These are phyloP conservation scores for Diaporthe longicolla DNA, from an alignment of 2,329 filamentous ascomycete species.

Conservation along the genomic window DNA sequence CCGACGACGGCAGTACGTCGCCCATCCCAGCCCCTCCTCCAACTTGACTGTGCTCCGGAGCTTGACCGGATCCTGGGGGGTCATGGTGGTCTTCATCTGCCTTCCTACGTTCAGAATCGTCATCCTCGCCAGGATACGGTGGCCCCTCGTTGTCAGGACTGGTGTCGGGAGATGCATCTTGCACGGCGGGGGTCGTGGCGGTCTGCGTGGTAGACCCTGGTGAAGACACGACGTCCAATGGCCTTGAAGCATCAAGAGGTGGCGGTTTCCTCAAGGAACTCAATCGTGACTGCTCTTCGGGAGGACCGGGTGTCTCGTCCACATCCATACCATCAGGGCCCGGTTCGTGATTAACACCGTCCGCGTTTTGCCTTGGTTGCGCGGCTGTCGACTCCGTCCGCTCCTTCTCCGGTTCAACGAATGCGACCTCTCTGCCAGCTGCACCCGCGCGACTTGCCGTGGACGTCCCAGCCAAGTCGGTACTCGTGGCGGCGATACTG, in stretches of 20 bases:
- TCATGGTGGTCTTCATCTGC: conserved; percentile 48
- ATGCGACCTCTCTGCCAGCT: conserved; percentile 37
- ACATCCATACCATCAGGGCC: conserved; percentile 41
- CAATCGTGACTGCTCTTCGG: conserved; percentile 48
- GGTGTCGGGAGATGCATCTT: conserved; percentile 79
- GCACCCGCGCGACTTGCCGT: conserved; percentile 15
- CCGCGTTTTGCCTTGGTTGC: conserved; percentile 4
- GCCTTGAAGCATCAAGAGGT: conserved; percentile 53
- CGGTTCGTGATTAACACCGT: conserved; percentile 45
- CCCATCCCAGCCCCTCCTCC: conserved; percentile 36
- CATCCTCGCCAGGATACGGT: conserved; percentile 65
- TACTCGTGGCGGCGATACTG: conserved; percentile 10
- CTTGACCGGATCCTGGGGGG: conserved; percentile 40
- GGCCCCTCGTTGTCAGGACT: conserved; percentile 79
- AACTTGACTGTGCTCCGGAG: conserved; percentile 42
- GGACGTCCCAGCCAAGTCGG: background rate
- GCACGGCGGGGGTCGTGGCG: conserved; percentile 78
- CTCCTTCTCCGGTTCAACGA: conserved; percentile 34
- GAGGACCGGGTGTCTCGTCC: conserved; percentile 47
- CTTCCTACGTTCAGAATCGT: conserved; percentile 60
- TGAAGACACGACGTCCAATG: conserved; percentile 65
- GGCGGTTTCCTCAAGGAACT: conserved; percentile 53
- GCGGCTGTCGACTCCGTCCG: background rate
- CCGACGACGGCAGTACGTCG: conserved; percentile 56
- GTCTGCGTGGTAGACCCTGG: conserved; percentile 80